Evolutionary conservation across 75 land plant genomes (phyloP), one percentile per base, ranked within the genome.

Genomic region (Selaginella moellendorffii): DNA sequence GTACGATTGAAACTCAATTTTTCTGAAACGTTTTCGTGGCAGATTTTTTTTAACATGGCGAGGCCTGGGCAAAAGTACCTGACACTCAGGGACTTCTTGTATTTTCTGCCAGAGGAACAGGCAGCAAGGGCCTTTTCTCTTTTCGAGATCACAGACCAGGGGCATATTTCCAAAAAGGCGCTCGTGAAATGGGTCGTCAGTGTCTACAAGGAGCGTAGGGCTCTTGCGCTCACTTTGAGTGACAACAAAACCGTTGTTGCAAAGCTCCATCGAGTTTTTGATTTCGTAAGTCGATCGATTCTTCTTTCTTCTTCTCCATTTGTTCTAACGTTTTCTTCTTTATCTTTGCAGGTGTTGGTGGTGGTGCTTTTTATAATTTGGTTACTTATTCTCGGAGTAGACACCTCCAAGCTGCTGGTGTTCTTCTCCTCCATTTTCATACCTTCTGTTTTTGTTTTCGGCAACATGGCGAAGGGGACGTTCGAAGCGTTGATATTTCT

Each of bases 191-290:
- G 76, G 76, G 71, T 73, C n/a, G 61, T 73, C 1, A 61, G 42
- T 24, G 76, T 68, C 0, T 73, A 63, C 18, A 73, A 68, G 54
- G 76, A 73, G 62, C 70, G 76, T 0, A 62, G 65, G 27, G 64
- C 76, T 58, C 60, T 73, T 29, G 72, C 76, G 9, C 63, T 73
- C 18, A 73, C 77, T 12, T 62, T 75, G 8, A 75, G 67, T 70
- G 77, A 75, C 69, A 75, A 66, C 73, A 73, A 61, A 30, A 75
- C 77, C 53, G 77, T 75, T 46, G 73, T 75, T 54, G 77, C 77
- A 65, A 75, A 75, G 74, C 77, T 75, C 36, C 77, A 75, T 28
- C 68, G 67, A 56, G 77, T 75, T 26, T 59, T 75, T 23, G 62
- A 75, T 66, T 62, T 66, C 25, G 77, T 75, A 68, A 53, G 71